phyloP scores from a whole-genome alignment of 2,329 filamentous ascomycete genomes.

The Trichothecium roseum region DNA sequence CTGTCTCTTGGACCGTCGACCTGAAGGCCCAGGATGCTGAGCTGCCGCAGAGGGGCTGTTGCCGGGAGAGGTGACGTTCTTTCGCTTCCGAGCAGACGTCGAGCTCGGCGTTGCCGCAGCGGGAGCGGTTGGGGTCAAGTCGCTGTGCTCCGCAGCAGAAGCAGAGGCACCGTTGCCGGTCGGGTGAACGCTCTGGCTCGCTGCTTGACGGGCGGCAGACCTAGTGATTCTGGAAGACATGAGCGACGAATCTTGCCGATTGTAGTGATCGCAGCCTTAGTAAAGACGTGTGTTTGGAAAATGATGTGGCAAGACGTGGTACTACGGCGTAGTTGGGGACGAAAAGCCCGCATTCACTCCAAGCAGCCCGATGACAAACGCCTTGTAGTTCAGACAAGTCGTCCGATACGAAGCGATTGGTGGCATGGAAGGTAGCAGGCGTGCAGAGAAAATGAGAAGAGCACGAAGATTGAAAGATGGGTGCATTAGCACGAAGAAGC shows the following conservation, averaged over 20 bases:
- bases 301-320: slow-evolving; percentile 16
- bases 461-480: too few species aligned
- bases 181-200: slow-evolving; percentile 44
- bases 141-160: slow-evolving; percentile 24
- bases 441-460: too few species aligned
- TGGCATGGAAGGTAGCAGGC: too few species aligned
- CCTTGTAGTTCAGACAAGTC: too few species aligned
- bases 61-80: slow-evolving; percentile 40
- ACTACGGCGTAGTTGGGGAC: slow-evolving; percentile 7
- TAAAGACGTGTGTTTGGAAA: slow-evolving; percentile 11
- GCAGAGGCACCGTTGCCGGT: slow-evolving; percentile 28
- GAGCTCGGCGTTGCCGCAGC: slow-evolving; percentile 18
- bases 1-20: slow-evolving; percentile 60
- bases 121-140: slow-evolving; percentile 27
- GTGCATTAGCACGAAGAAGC: too few species aligned
- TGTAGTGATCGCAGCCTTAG: too few species aligned
- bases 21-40: slow-evolving; percentile 22
- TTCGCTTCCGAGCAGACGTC: slow-evolving; percentile 62
- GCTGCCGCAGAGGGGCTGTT: slow-evolving; percentile 30
- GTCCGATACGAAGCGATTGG: too few species aligned
- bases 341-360: neutral
- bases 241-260: slow-evolving; percentile 38
- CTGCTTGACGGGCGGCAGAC: slow-evolving; percentile 85
- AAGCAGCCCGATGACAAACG: slow-evolving; percentile 2
- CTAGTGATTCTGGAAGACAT: slow-evolving; percentile 97